These are phyloP conservation scores for Venturia pyrina DNA, from an alignment of 2,329 filamentous ascomycete species.

Conservation along the genomic window DNA sequence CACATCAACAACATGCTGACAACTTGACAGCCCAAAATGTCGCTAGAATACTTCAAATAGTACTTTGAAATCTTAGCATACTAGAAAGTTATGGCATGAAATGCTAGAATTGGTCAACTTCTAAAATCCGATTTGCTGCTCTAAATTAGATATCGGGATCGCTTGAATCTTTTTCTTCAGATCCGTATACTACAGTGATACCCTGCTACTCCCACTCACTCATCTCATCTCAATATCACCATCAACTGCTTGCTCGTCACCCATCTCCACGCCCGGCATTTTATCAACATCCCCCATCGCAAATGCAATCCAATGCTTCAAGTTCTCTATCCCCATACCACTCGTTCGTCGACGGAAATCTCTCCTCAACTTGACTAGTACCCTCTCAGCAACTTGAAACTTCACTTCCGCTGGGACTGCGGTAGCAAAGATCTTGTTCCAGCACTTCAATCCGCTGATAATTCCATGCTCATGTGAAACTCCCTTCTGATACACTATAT, in stretches of 20 bases:
- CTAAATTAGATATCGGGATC: not conserved
- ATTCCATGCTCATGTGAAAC: not conserved
- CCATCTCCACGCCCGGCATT: not conserved
- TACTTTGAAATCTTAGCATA: too few relatives aligned
- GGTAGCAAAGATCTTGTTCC: not conserved
- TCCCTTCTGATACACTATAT: not conserved
- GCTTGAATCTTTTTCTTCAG: not conserved
- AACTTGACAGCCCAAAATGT: not conserved
- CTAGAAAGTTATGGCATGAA: too few relatives aligned
- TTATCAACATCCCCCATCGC: not conserved
- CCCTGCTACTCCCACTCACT: not conserved
- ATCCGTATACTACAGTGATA: not conserved
- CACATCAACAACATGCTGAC: too few relatives aligned
- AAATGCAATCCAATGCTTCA: not conserved
- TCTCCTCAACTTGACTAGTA: not conserved
- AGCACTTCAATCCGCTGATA: not conserved
- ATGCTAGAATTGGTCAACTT: not conserved
- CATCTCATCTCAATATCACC: not conserved
- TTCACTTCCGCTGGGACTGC: not conserved
- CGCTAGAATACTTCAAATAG: not conserved
- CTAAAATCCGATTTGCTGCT: not conserved
- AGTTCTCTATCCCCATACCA: not conserved
- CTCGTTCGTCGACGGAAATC: not conserved
- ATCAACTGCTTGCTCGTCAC: not conserved
- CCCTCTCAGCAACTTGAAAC: not conserved